Base-by-base conservation (phyloP, 2,329 filamentous ascomycete species). In the Albifimbria verrucaria region DNA sequence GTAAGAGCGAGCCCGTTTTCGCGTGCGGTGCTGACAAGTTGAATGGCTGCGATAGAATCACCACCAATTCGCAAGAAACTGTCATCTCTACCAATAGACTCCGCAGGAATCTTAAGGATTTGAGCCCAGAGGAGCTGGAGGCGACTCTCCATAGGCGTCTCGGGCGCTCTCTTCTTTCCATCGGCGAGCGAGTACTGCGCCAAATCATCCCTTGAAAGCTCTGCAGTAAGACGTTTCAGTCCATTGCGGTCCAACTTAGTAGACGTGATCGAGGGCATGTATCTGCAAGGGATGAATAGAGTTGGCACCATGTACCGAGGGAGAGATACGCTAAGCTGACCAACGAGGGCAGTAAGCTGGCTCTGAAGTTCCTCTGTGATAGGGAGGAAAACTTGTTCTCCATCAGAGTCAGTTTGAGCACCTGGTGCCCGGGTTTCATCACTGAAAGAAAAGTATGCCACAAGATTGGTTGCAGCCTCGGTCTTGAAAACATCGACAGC, bases 61-160 rank as follows among this genome's bases (percentile, higher is more conserved):
- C 65, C 65, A 2, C 65, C 65, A 7, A 67, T 55, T 3, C 51
- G 44, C 26, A 67, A 62, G 54, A 67, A 67, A 48, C 57, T 59
- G 28, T 62, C 57, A 5, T 60, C 53, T 3, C 64, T 53, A 7
- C 69, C 66, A 22, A 77, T 72, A 2, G 46, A 52, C 1, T 53
- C 7, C 6, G 51, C 20, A 36, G 24, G 23, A 17, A 49, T n/a
- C 11, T 48, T 32, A 2, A 56, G 43, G 11, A 54, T 22, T 26
- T 54, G 23, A 4, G 54, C 51, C 54, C 54, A 56, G 50, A 55
- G 36, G 4, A 32, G 45, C n/a, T 53, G 51, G 5, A 53, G 24
- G 7, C 25, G 24, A 4, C 10, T 28, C 15, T 48, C 46, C 24
- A 52, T 44, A 3, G 61, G 56, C 0, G 67, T 72, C 15, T 25